Evolutionary conservation across 208 protist genomes (phyloP), one percentile per base, ranked within the genome.

Genomic region (Trypanosoma vivax): DNA sequence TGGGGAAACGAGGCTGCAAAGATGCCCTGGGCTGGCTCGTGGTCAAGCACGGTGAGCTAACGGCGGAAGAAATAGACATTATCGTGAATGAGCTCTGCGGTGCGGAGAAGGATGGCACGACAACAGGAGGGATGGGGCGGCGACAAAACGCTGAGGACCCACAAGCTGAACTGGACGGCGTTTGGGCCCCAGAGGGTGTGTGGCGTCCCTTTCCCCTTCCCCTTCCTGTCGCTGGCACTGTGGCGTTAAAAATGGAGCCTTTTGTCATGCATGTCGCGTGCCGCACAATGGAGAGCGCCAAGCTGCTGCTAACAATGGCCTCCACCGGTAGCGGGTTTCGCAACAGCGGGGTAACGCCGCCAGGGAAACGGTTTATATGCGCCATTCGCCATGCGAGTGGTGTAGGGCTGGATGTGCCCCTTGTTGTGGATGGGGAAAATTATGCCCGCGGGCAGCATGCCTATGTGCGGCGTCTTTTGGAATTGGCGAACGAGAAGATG

Each of bases 231-330:
- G 37, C 56, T 42, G 82, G 86, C 18, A 83, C 63, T 7, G 35
- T 94, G 3, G 65, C 66, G 23, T 55, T 94, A 18, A 94, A 94
- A 40, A 81, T 90, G 79, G 86, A 94, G 59, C 86, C 86, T 2
- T 90, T 88, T 43, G 82, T 94, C 0, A 87, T 94, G 82, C 86
- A 94, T 59, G 80, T 94, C 29, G 71, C 76, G 62, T 94, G 86
- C 56, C 76, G 81, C 29, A 82, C 73, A 0, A 85, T 89, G 79
- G 75, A 77, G 14, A 77, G 70, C 24, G 82, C 82, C 21, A 88
- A 90, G 64, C 31, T 28, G 24, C 61, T 94, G 23, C 75, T 86
- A 35, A 76, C 79, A 5, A 74, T 78, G 1, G 82, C 77, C 1
- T 74, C 79, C 5, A 82, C 70, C 16, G 82, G 89, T 43, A 64